Evolutionary conservation across 2,329 filamentous ascomycete species (phyloP).

Genomic region (Alternaria alternata): DNA sequence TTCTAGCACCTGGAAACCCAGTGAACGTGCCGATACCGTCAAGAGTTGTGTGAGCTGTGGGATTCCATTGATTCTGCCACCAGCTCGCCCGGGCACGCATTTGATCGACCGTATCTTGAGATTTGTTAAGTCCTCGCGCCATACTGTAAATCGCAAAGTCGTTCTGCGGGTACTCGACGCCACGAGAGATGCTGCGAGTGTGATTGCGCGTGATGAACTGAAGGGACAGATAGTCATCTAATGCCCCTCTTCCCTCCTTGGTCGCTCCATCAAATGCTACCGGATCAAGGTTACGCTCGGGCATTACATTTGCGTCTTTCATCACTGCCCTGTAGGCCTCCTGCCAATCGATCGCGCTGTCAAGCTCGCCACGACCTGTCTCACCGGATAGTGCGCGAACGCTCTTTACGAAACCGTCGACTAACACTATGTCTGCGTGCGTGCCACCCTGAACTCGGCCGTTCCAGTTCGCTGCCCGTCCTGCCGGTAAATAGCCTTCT

Average conservation of each 20-base stretch:
- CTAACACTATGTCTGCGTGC: constrained; percentile 44
- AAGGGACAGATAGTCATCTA: constrained; percentile 39
- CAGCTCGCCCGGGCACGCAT: constrained; percentile 61
- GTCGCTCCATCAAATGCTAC: constrained; percentile 34
- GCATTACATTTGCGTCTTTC: constrained; percentile 45
- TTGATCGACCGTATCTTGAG: constrained; percentile 63
- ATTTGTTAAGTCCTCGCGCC: constrained; percentile 62
- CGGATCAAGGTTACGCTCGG: constrained; percentile 38
- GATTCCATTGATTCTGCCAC: constrained; percentile 71
- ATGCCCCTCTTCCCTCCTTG: constrained; percentile 35
- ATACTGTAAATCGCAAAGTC: constrained; percentile 67
- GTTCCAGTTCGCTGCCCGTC: constrained; percentile 45
- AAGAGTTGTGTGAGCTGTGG: constrained; percentile 18
- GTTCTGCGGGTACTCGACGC: constrained; percentile 48
- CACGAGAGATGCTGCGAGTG: constrained; percentile 43
- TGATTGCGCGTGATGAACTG: constrained; percentile 48
- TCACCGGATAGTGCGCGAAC: constrained; percentile 20
- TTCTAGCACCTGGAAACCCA: constrained; percentile 73
- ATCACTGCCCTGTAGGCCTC: constrained; percentile 46
- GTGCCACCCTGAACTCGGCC: constrained; percentile 46
- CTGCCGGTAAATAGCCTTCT: constrained; percentile 49
- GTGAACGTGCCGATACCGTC: constrained; percentile 58
- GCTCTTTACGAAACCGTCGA: constrained; percentile 46
- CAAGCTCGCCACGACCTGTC: constrained; percentile 10
- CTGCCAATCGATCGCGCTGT: constrained; percentile 41